Base-by-base conservation (phyloP, 805 yeast species). In the Kuraishia borneana region DNA sequence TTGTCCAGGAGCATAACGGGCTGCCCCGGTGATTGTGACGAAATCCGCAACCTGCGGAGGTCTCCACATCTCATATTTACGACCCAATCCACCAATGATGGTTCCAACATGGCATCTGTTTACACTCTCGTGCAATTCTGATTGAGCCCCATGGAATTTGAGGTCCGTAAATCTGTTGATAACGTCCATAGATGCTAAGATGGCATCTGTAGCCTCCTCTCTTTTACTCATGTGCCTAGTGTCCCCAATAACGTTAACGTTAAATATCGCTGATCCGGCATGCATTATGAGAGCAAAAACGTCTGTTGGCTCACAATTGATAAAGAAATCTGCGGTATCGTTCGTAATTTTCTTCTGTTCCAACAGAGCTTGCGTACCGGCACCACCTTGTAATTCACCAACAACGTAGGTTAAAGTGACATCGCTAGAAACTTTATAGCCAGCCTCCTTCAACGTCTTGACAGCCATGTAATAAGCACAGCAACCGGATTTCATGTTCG, bases 381-480 rank as follows among this genome's bases (percentile, higher is more conserved):
- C 53, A 14, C 56, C 56, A 13, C 56, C 56, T 39, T 51, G 56
- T n/a, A 46, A 33, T 26, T 46, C 51, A 13, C 51, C 51, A 28
- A 46, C 50, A 8, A 46, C 49, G 33, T 43, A 51, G 3, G 56
- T 50, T 34, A 51, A 41, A 3, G 51, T 49, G 14, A 50, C 48
- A 38, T 50, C 54, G 30, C 43, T 43, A 2, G 53, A 48, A 1
- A 51, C 37, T 22, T 47, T 41, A 44, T 43, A 49, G 2, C 56
- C 56, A 3, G 53, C 52, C 16, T 48, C 45, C 33, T 45, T 50
- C 31, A 51, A 38, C 12, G 43, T 44, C 36, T 51, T 49, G 18
- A 51, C 55, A 10, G 54, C 56, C 56, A 50, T 50, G 30, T 49
- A 50, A 34, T 51, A 51, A 17, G 56, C 55, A 42, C 50, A 45